Conservation (phyloP, 306 rosid species). For the Canavalia gladiata region DNA sequence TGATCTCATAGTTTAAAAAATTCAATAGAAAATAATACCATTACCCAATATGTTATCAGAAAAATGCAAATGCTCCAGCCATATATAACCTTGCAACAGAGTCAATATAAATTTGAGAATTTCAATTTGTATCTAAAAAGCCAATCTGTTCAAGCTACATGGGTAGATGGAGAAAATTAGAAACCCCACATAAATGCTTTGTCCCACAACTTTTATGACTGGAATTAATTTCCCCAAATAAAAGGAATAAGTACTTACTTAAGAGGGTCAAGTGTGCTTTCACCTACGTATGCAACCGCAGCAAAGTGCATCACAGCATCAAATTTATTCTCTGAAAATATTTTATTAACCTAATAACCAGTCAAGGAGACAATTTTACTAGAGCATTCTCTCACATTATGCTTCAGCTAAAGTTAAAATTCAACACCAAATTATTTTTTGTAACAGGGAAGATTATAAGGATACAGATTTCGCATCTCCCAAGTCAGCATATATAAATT, state of each 20-base stretch:
- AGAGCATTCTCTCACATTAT: constrained; percentile 23
- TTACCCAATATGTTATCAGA: background rate
- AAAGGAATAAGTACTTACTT: constrained; percentile 70
- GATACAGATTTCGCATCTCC: constrained; percentile 90
- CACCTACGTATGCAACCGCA: constrained; percentile 98
- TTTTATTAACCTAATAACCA: constrained; percentile 80
- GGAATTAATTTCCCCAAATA: constrained; percentile 26
- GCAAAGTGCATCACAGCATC: constrained; percentile 99
- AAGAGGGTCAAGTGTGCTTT: constrained; percentile 93
- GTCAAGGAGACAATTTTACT: constrained; percentile 65
- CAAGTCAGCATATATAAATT: constrained; percentile 91
- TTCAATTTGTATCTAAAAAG: constrained; percentile 5
- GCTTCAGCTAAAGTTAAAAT: constrained; percentile 11
- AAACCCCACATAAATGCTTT: constrained; percentile 26
- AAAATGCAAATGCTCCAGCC: background rate
- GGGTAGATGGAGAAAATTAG: constrained; percentile 25
- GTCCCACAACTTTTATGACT: constrained; percentile 18
- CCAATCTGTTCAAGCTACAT: background rate
- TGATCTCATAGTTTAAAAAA: background rate
- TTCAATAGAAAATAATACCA: constrained; percentile 1
- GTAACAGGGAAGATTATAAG: constrained; percentile 49
- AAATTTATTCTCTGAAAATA: constrained; percentile 89
- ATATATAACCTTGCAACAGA: background rate
- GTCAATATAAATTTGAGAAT: constrained; percentile 7
- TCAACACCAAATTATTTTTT: constrained; percentile 34